phyloP scores from a whole-genome alignment of 1,284 basidiomycete genomes.

The Coriolopsis trogii region DNA sequence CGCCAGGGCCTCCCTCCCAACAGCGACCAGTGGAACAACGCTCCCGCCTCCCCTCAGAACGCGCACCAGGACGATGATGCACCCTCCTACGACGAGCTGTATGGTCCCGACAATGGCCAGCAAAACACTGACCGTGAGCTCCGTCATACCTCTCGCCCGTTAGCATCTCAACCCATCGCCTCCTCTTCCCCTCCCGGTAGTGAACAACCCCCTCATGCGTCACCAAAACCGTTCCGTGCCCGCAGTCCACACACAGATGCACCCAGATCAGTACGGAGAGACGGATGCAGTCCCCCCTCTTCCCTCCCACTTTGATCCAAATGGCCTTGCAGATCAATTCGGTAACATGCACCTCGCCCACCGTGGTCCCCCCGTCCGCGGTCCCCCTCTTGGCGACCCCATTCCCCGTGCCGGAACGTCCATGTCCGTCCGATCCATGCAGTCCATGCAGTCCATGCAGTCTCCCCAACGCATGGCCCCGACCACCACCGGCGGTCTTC shows the following conservation, averaged over 20 bases:
- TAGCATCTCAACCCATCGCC: conserved; percentile 12
- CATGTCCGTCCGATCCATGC: conserved; percentile 50
- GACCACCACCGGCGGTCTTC: conserved; percentile 23
- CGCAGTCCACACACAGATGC: conserved; percentile 41
- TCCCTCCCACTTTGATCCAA: conserved; percentile 44
- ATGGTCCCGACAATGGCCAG: conserved; percentile 7
- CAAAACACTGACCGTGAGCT: conserved; percentile 28
- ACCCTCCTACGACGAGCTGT: conserved; percentile 9
- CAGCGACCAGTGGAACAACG: conserved; percentile 19
- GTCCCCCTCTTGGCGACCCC: conserved; percentile 25
- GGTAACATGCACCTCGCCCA: conserved; percentile 50
- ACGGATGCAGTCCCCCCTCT: conserved; percentile 35
- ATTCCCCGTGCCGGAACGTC: conserved; percentile 52
- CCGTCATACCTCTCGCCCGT: conserved; percentile 1
- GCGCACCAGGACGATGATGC: conserved; percentile 1
- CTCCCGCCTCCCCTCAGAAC: conserved; percentile 15
- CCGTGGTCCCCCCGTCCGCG: conserved; percentile 29
- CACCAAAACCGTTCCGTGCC: conserved; percentile 45
- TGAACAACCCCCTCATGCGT: conserved; percentile 24
- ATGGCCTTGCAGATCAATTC: conserved; percentile 49
- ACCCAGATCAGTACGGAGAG: conserved; percentile 35
- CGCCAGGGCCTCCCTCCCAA: conserved; percentile 23
- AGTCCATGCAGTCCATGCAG: conserved; percentile 37
- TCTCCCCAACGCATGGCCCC: conserved; percentile 31
- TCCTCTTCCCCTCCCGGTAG: conserved; percentile 10